Conservation (phyloP, 139 green algal genomes). For the Chlorella sp. region DNA sequence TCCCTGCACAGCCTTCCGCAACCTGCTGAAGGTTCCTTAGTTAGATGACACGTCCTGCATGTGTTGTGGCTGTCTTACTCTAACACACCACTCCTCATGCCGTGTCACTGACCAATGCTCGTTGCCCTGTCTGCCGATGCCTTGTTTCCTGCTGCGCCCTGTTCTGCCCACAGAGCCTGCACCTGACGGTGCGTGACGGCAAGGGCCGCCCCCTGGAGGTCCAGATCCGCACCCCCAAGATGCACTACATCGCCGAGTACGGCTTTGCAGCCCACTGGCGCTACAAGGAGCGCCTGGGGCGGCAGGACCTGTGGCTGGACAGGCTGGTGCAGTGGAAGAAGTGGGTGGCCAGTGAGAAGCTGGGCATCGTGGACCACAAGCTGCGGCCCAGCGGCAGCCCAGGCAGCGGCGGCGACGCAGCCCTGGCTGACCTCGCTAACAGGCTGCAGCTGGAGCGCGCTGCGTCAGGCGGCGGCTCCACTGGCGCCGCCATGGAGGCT, state of each 20-base stretch:
- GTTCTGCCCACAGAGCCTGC: no score
- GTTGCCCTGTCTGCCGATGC: no score
- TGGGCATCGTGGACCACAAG: constrained; percentile 45
- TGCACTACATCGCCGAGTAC: constrained; percentile 75
- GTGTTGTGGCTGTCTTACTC: no score
- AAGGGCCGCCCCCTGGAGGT: constrained; percentile 56
- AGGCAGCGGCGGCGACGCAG: not conserved
- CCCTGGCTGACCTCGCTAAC: no score
- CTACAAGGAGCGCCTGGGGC: constrained; percentile 84
- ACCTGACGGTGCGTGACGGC: constrained; percentile 13
- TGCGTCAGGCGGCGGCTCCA: no score
- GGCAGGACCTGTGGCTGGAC: constrained; percentile 28
- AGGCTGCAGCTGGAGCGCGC: no score
- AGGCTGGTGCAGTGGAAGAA: constrained; percentile 45
- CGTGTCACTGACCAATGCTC: no score
- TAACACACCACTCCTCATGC: no score
- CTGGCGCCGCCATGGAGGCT: no score
- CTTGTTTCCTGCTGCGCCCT: no score
- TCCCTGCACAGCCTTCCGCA: no score
- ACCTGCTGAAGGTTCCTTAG: constrained; percentile 50
- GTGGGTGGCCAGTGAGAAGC: constrained; percentile 37
- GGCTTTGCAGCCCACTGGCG: constrained; percentile 92
- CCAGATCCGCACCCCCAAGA: constrained; percentile 85
- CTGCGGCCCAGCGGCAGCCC: constrained; percentile 17
- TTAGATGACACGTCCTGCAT: no score